These are phyloP conservation scores for Pseudocercospora vitis DNA, from an alignment of 2,329 filamentous ascomycete genomes.

Conservation along the genomic window DNA sequence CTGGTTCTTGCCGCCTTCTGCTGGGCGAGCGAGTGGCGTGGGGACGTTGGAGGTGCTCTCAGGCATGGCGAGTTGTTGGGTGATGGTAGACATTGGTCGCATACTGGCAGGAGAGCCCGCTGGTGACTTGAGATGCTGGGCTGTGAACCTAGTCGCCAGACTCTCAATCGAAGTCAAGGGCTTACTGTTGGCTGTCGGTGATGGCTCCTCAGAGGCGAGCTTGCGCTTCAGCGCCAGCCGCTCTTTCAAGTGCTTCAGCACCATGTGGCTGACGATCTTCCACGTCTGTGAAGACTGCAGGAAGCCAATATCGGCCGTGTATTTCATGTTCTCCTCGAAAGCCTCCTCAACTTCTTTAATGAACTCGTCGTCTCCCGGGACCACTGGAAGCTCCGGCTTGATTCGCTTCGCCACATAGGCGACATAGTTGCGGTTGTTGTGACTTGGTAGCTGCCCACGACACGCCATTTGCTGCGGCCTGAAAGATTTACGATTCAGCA, in stretches of 20 bases:
- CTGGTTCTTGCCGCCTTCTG: constrained; percentile 12
- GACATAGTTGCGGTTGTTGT: constrained; percentile 21
- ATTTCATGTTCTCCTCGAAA: constrained; percentile 21
- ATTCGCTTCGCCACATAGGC: constrained; percentile 22
- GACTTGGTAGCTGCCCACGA: constrained; percentile 28
- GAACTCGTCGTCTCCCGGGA: constrained; percentile 16
- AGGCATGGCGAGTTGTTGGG: constrained; percentile 27
- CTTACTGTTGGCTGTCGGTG: constrained; percentile 7
- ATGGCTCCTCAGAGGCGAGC: constrained; percentile 10
- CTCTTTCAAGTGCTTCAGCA: constrained; percentile 51
- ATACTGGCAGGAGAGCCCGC: constrained; percentile 20
- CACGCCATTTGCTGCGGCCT: constrained; percentile 32
- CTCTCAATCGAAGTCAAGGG: constrained; percentile 20
- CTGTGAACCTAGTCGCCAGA: constrained; percentile 21
- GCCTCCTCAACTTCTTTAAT: constrained; percentile 22
- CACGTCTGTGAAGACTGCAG: constrained; percentile 59
- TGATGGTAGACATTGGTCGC: constrained; percentile 26
- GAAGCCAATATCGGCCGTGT: constrained; percentile 36
- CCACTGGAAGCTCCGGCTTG: constrained; percentile 9
- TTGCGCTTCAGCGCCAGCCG: constrained; percentile 25
- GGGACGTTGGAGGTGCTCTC: constrained; percentile 55
- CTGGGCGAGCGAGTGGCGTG: constrained; percentile 53
- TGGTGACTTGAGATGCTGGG: constrained; percentile 26
- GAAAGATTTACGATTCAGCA: constrained; percentile 32
- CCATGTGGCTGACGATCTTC: constrained; percentile 55